Base-by-base conservation (phyloP, 2,329 filamentous ascomycete genomes). In the Sarocladiaceae sp. region DNA sequence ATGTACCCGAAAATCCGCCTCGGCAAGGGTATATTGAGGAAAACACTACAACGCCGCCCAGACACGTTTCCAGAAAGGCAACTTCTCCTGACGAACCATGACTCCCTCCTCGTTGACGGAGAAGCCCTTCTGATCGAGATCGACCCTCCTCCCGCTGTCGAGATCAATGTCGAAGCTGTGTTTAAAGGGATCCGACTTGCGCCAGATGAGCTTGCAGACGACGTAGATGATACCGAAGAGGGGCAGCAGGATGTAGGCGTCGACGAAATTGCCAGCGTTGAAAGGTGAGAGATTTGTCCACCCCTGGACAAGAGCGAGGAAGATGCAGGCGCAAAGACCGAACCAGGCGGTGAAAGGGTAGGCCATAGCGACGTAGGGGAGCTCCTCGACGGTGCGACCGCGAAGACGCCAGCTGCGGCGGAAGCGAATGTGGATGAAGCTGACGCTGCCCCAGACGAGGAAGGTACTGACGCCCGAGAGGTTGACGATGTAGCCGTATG, bases 351-450 rank as follows among this genome's bases (percentile, higher is more conserved):
- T 74, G 57, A 68, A 78, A 0, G 78, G 79, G 47, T 78, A 81
- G 45, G 64, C 65, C 32, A 73, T 54, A 2, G 76, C 73, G 42
- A 67, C 60, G 58, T 77, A 83, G 0, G 79, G 78, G 10, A 83
- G 62, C 40, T 75, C 72, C 13, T 67, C 65, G 19, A 72, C 58
- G 23, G 60, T 64, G 46, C 81, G 70, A 1, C 79, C 78, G 56
- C 85, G 80, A 0, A 60, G 63, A 9, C 60, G 55, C 80, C 80
- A 83, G 0, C 81, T 83, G 9, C 70, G 60, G 26, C 83, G 80
- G 60, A 88, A 87, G 19, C 82, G 80, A 48, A 88, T 80, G 54
- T 88, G 83, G 3, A 78, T 84, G 53, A 85, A 76, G 20, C 74
- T 80, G 53, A 88, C 88, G 29, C 73, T 73, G 2, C 70, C 83